Evolutionary conservation across 2,329 filamentous ascomycete genomes (phyloP), one percentile per base, ranked within the genome.

Genomic region (Xylariaceae sp.): DNA sequence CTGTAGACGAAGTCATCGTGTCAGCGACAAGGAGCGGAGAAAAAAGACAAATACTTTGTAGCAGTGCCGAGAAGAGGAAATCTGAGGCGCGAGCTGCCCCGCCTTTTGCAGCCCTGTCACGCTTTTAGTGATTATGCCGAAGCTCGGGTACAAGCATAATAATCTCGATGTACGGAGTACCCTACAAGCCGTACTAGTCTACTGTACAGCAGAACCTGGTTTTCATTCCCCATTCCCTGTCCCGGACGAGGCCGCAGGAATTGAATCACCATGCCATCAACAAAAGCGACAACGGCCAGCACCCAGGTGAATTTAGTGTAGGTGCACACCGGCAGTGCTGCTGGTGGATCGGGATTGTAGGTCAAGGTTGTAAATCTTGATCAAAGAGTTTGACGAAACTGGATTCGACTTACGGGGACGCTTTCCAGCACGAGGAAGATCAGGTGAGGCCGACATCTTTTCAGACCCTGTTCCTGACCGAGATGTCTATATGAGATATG

Each of bases 1-100:
- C 85, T 88, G 69, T 50, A 33, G 36, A 29, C 18, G 44, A 30
- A 53, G 53, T 57, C 53, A 57, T 59, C 32, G 29, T 48, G 48
- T 51, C 21, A 9, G 27, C 16, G 11, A 29, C 8, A 27, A 24
- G 23, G 33, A 18, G 24, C 17, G 9, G 32, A 35, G 15, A 13
- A 18, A 18, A 16, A n/a, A 23, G 9, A n/a, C n/a, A n/a, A 14
- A 27, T 23, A 14, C 5, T 6, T n/a, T n/a, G 21, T 18, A n/a
- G 21, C 6, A 14, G 19, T 14, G 9, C 16, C 9, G 31, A 12
- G 23, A 28, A 14, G n/a, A 28, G 19, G 2, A 21, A 33, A 19
- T 12, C 29, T 14, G 29, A 9, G 17, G 11, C 21, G 21, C 8
- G 11, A 14, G 19, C 4, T 14, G 17, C 19, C 14, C 29, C 9